Evolutionary conservation across 441 rosid species (phyloP), one percentile per base, ranked within the genome.

Genomic region (Croton setiger): DNA sequence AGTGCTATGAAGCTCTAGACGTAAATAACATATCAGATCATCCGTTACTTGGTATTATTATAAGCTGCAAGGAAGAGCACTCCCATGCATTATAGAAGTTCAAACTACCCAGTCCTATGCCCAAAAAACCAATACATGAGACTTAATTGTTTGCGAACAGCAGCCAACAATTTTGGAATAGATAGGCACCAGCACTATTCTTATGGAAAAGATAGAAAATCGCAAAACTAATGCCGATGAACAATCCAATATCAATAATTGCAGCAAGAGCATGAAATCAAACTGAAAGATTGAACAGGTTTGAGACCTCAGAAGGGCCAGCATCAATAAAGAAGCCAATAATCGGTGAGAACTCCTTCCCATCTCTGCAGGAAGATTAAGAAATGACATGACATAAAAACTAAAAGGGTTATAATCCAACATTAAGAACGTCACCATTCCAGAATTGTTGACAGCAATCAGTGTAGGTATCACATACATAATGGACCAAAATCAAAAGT

Each of bases 311-410:
- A 27, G 91, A 87, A 1, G 78, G 81, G 60, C 62, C 80, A 73
- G 74, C 85, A 74, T 88, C 79, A 23, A 91, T 39, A 62, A 89
- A 93, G 81, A 88, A 89, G 74, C 96, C 96, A 56, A 76, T 75
- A 44, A 91, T 76, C 9, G 97, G 98, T 1, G 96, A 87, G 81
- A 88, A 93, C 71, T 89, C 96, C 70, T 82, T 87, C 64, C 96
- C 89, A 78, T 87, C 91, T 79, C 97, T 93, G 79, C 71, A 66
- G 21, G 10, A 39, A 44, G 33, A 57, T 44, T 62, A 1, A 23
- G 20, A 62, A 20, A 33, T 6, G 64, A 35, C 11, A 49, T 49
- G 5, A 9, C 15, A 66, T 27, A 10, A 55, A 27, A 27, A 27
- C 31, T 27, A 27, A 27, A 33, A 53, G 21, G 17, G 52, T 27